Conservation (phyloP, 805 yeast genomes). For the Myxozyma vanderwaltii region DNA sequence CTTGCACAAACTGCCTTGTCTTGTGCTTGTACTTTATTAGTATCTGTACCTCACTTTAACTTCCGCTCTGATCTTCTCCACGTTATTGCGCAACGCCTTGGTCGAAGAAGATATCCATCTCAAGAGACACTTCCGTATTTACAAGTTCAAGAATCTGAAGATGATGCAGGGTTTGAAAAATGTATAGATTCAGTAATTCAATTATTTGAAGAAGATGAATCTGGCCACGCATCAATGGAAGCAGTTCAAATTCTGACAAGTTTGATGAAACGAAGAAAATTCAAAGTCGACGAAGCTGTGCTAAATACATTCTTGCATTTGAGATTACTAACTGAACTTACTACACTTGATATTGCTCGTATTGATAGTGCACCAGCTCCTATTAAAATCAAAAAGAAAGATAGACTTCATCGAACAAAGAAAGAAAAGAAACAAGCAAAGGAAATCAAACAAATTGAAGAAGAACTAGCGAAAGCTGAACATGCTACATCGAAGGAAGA, state of each 20-base stretch:
- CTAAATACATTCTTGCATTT: slow-evolving; percentile 71
- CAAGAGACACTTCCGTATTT: neutral
- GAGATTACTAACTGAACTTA: slow-evolving; percentile 45
- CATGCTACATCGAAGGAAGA: slow-evolving; percentile 84
- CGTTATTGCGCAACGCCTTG: slow-evolving; percentile 66
- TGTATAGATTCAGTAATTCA: slow-evolving; percentile 68
- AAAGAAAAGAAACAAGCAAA: slow-evolving; percentile 84
- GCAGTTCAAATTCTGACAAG: slow-evolving; percentile 67
- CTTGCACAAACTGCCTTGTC: slow-evolving; percentile 54
- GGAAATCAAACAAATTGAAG: slow-evolving; percentile 83
- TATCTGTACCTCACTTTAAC: slow-evolving; percentile 75
- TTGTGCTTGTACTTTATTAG: slow-evolving; percentile 77
- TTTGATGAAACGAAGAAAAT: slow-evolving; percentile 71
- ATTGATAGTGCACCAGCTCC: slow-evolving; percentile 34
- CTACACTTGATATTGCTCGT: slow-evolving; percentile 15
- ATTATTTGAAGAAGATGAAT: slow-evolving; percentile 74
- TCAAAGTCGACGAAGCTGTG: slow-evolving; percentile 80
- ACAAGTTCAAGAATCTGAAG: slow-evolving; percentile 17
- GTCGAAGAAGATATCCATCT: slow-evolving; percentile 45
- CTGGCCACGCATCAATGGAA: slow-evolving; percentile 80
- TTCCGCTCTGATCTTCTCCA: slow-evolving; percentile 73
- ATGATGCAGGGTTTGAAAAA: slow-evolving; percentile 53
- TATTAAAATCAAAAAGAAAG: slow-evolving; percentile 72
- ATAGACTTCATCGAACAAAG: slow-evolving; percentile 87
- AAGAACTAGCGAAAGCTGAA: slow-evolving; percentile 85